Conservation (phyloP, 352 stramenopile genomes). For the Phytophthora hybrid region DNA sequence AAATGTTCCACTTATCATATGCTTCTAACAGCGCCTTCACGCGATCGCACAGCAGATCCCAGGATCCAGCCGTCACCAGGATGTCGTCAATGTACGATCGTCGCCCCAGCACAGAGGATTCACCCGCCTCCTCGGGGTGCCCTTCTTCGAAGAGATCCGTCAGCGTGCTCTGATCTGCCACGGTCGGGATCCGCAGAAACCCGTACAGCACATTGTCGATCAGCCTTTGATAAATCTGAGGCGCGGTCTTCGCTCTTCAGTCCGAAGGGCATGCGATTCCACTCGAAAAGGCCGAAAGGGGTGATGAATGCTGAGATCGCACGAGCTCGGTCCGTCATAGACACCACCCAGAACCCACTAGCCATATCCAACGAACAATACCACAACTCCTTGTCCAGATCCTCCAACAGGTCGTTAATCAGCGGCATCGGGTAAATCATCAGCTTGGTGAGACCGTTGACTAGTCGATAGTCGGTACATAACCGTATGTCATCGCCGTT, state of each 20-base stretch:
- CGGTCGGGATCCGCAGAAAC: neutral
- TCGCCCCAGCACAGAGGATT: neutral
- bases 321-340: neutral
- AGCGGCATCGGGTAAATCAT: neutral
- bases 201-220: neutral
- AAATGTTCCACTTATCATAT: neutral
- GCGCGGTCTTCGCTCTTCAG: neutral
- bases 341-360: neutral
- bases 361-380: neutral
- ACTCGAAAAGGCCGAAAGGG: neutral
- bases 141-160: neutral
- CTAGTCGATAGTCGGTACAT: neutral
- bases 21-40: neutral
- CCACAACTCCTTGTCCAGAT: neutral
- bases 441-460: neutral
- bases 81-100: neutral
- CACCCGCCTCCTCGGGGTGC: neutral
- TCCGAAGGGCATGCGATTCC: neutral
- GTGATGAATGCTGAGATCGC: neutral
- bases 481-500: neutral
- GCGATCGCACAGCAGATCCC: neutral
- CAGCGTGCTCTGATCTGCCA: no score
- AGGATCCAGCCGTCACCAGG: neutral
- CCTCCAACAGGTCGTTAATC: neutral
- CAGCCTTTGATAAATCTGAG: neutral